phyloP scores from a whole-genome alignment of 768 basidiomycete genomes.

The Agaricus subrufescens region DNA sequence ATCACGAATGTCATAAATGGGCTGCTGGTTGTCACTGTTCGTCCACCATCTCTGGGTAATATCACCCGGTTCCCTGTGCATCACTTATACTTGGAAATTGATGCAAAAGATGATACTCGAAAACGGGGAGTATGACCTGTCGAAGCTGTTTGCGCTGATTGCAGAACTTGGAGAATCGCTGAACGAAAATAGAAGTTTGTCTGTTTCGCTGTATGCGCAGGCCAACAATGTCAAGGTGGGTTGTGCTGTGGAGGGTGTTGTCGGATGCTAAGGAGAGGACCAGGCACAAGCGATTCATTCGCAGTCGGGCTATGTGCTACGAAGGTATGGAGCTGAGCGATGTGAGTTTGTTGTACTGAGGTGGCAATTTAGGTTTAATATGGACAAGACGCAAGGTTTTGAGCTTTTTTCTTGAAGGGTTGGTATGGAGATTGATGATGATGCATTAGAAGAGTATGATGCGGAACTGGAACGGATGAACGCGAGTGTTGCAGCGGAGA shows the following conservation, averaged over 20 bases:
- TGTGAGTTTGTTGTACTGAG: background rate
- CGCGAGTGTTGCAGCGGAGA: slow-evolving; percentile 70
- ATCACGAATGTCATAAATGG: background rate
- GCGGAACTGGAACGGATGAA: slow-evolving; percentile 90
- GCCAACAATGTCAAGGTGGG: slow-evolving; percentile 77
- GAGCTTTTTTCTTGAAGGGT: background rate
- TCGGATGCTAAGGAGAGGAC: background rate
- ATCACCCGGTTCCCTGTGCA: too few relatives aligned
- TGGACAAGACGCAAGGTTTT: slow-evolving; percentile 81
- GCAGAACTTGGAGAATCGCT: slow-evolving; percentile 83
- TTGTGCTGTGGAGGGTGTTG: slow-evolving; percentile 3
- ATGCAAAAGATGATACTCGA: slow-evolving; percentile 52
- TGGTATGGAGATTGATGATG: background rate
- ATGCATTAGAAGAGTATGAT: slow-evolving; percentile 75
- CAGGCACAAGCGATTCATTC: slow-evolving; percentile 86
- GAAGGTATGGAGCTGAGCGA: slow-evolving; percentile 46
- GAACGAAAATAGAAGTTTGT: slow-evolving; percentile 68
- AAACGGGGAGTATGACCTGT: slow-evolving; percentile 51
- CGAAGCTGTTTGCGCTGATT: slow-evolving; percentile 62
- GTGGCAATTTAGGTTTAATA: slow-evolving; percentile 60
- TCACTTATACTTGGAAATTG: too few relatives aligned
- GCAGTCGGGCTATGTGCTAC: slow-evolving; percentile 87
- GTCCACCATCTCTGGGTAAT: background rate
- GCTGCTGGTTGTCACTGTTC: background rate
- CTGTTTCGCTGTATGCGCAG: slow-evolving; percentile 67